These are phyloP conservation scores for Epichloe coenophiala DNA, from an alignment of 2,329 filamentous ascomycete species.

Conservation along the genomic window DNA sequence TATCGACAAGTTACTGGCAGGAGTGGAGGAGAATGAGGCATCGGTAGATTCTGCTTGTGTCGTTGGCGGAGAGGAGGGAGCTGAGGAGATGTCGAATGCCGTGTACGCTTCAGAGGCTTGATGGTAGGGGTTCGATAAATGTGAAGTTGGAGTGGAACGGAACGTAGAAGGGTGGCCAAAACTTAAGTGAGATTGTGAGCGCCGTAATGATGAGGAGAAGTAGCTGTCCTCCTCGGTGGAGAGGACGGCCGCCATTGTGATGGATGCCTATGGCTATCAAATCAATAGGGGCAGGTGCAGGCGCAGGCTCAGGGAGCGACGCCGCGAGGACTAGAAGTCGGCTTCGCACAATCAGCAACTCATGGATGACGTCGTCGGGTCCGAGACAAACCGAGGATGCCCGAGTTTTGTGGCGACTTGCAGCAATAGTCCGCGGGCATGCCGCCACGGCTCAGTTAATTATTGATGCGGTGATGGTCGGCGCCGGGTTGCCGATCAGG, in stretches of 20 bases:
- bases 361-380: neutral
- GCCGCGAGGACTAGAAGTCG: neutral
- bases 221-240: slow-evolving; percentile 42
- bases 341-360: neutral
- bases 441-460: neutral
- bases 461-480: neutral
- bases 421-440: neutral
- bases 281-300: neutral
- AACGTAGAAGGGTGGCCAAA: slow-evolving; percentile 33
- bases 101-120: slow-evolving; percentile 28
- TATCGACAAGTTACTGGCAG: slow-evolving; percentile 49
- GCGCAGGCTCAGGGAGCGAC: neutral
- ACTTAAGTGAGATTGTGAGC: slow-evolving; percentile 47
- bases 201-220: slow-evolving; percentile 41
- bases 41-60: slow-evolving; percentile 38
- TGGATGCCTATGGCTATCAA: neutral
- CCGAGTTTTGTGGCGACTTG: neutral
- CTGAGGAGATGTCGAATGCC: slow-evolving; percentile 37
- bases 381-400: neutral
- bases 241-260: slow-evolving; percentile 42
- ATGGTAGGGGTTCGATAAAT: slow-evolving; percentile 26
- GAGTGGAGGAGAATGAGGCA: slow-evolving; percentile 48
- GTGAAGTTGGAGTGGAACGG: slow-evolving; percentile 31
- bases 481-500: neutral
- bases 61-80: slow-evolving; percentile 42